Evolutionary conservation across 129 eudicot genomes (phyloP).

Genomic region (Artemisia annua): DNA sequence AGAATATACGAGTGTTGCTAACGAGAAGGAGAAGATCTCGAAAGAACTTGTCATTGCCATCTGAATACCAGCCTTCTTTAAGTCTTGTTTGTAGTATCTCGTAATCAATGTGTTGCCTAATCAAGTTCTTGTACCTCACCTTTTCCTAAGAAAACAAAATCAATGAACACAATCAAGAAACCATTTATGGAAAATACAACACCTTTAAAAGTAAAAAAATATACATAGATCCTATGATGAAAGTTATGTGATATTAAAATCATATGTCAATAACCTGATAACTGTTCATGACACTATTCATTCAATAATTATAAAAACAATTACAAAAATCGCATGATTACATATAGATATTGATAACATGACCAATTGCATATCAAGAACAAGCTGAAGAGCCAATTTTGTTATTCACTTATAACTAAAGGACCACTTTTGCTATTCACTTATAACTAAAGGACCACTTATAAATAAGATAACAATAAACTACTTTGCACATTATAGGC

Average conservation of each 20-base stretch:
- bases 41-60: constrained; percentile 49
- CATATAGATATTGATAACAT: not conserved
- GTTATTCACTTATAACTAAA: too few species aligned
- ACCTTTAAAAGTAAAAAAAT: too few species aligned
- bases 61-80: constrained; percentile 56
- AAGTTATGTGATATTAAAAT: too few species aligned
- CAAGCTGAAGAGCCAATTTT: not conserved
- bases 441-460: too few species aligned
- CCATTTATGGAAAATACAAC: not conserved
- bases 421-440: too few species aligned
- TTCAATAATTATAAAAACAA: not conserved
- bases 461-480: too few species aligned
- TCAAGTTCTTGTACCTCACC: constrained; percentile 50
- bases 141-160: constrained; percentile 43
- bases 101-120: constrained; percentile 64
- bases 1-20: constrained; percentile 63
- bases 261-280: too few species aligned
- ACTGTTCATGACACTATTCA: too few species aligned
- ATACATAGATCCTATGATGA: too few species aligned
- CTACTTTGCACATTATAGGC: too few species aligned
- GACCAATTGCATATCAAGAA: not conserved
- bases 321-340: not conserved
- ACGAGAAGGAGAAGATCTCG: constrained; percentile 63
- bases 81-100: constrained; percentile 53
- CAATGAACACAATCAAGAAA: not conserved